Conservation (phyloP, 208 protist genomes). For the Trichomonas vaginalis region DNA sequence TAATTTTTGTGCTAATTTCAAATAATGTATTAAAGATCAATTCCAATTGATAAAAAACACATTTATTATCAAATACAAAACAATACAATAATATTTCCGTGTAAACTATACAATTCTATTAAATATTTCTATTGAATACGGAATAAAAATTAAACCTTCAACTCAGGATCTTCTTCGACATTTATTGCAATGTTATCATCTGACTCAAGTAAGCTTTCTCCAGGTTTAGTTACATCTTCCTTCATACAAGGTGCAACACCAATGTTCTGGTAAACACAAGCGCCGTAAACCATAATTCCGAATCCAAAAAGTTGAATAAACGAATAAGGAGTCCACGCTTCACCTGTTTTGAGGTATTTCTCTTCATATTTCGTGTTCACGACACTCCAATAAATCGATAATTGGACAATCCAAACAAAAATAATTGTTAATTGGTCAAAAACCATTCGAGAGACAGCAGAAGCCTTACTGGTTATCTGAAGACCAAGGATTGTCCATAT, state of each 20-base stretch:
- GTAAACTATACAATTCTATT: too few relatives aligned
- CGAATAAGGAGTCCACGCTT: background rate
- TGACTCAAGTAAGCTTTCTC: background rate
- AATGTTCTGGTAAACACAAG: background rate
- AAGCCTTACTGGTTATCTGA: background rate
- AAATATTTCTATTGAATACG: too few relatives aligned
- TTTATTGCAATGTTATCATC: background rate
- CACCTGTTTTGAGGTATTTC: background rate
- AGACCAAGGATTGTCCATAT: background rate
- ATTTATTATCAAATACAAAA: too few relatives aligned
- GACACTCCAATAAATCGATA: background rate
- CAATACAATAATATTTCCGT: too few relatives aligned
- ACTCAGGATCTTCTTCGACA: background rate
- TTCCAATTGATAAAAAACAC: too few relatives aligned
- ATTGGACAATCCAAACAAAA: background rate
- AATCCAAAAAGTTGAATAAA: background rate
- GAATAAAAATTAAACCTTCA: too few relatives aligned
- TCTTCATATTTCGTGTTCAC: background rate
- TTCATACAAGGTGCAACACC: background rate
- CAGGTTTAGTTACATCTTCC: background rate
- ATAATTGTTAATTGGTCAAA: constrained; percentile 9
- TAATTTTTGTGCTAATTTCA: too few relatives aligned
- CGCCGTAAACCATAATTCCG: background rate
- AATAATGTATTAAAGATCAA: too few relatives aligned
- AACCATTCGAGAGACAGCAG: background rate